Evolutionary conservation across 2,329 filamentous ascomycete genomes (phyloP), one percentile per base, ranked within the genome.

Genomic region (Colletotrichum magnum): DNA sequence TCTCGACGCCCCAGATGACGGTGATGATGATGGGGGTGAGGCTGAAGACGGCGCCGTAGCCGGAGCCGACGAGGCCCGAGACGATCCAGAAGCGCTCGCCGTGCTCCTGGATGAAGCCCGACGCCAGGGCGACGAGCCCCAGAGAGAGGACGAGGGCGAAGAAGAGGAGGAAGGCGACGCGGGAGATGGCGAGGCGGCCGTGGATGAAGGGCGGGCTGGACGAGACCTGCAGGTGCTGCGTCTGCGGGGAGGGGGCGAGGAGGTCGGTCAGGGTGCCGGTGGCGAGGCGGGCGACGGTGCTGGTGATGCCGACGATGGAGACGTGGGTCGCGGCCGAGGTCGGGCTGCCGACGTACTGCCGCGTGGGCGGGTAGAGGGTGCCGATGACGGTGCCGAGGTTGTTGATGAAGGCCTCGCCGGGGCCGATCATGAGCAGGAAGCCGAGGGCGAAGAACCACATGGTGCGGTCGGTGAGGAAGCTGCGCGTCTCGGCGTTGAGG

Each of bases 1-100:
- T 99, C 83, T 98, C 95, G 0, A 97, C 94, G 28, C 96, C 96
- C 96, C 96, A 99, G 53, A 99, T 95, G 10, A 98, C 94, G n/a
- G 92, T 94, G 74, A 98, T 92, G 65, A 98, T 93, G 72, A 98
- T 95, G 2, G 96, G 96, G 0, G 93, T 93, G 6, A 98, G 87
- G 56, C 90, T 93, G 83, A 98, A 99, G 24, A 95, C 89, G 39
- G 95, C 95, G 52, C 96, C 96, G 77, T 99, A 98, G 52, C 96
- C 96, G 1, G 94, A 91, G 6, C 96, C 96, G 6, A 99, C 90
- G 1, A 95, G 86, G 0, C 92, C 89, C 0, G 94, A 97, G 9
- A 97, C 93, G 56, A 95, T 81, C 88, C 94, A 95, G 83, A 98
- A 97, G 43, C 94, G 88, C 58, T 92, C 88, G 28, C 89, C 89